Evolutionary conservation across 129 eudicot genomes (phyloP).

Genomic region (Apium graveolens): DNA sequence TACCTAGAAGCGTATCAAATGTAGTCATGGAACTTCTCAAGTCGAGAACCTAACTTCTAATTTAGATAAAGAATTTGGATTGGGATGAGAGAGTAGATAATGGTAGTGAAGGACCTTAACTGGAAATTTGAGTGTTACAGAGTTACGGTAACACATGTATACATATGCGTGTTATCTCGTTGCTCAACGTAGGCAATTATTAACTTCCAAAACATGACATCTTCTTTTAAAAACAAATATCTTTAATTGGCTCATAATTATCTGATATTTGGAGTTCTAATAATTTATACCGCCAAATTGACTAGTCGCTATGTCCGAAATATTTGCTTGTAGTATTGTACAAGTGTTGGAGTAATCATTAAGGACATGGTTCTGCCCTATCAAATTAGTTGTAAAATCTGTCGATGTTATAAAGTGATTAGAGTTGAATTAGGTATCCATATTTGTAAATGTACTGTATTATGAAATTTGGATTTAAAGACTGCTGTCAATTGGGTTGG

Average conservation of each 20-base stretch:
- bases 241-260: background rate
- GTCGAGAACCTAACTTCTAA: background rate
- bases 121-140: background rate
- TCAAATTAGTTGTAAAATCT: background rate
- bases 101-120: background rate
- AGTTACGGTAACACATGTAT: background rate
- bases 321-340: background rate
- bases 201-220: background rate
- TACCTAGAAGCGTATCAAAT: background rate
- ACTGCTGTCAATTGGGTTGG: constrained; percentile 45
- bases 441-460: background rate
- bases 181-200: background rate
- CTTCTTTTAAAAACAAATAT: background rate
- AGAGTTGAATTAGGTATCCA: constrained; percentile 8
- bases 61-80: background rate
- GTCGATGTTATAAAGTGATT: constrained; percentile 2
- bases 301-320: background rate
- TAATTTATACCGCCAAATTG: background rate
- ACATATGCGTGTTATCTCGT: background rate
- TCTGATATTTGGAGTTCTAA: background rate
- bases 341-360: background rate
- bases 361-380: background rate
- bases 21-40: background rate
- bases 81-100: background rate
- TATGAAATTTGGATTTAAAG: constrained; percentile 11